Base-by-base conservation (phyloP, 768 basidiomycete species). In the Xerocomus brunneocitrinus region DNA sequence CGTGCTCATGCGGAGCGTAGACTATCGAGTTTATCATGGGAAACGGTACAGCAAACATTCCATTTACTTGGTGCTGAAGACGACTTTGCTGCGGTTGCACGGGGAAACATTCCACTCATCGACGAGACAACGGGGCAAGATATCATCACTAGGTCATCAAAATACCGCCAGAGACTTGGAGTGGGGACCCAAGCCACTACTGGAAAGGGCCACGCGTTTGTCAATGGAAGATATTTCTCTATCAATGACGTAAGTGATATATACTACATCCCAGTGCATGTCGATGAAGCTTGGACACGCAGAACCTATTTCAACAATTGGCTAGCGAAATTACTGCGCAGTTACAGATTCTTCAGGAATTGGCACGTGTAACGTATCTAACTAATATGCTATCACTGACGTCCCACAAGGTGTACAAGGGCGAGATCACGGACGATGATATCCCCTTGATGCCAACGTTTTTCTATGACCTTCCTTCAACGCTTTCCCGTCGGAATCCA, bases 401-500 rank as follows among this genome's bases (percentile, higher is more conserved):
- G 12, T 7, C 53, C 3, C 52, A 35, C 3, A 45, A 85, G 87
- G 67, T 90, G 2, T 86, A 88, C 63, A 62, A 65, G 27, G 80
- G 83, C 6, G 68, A 71, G 32, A 63, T 92, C 16, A 76, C 77
- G 8, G 84, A 89, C 42, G 76, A 75, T 1, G 70, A 76, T 38
- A 68, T 68, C 8, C 72, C 72, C 6, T 74, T 77, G 31, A 78
- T 90, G 50, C 70, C 80, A 30, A 86, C 77, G 13, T 93, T 89
- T 71, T 98, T 98, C 73, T 98, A 95, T 64, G 91, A 95, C 61
- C 78, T 94, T 6, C 89, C 94, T 1, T 81, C 80, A 0, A 83
- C 90, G 0, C 75, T 76, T 39, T 73, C 77, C 51, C 78, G 86
- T 10, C 73, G 97, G n/a, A 98, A 92, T 68, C 74, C 71, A 27